phyloP scores from a whole-genome alignment of 139 green algal species.

The Tetradesmus obliquus region DNA sequence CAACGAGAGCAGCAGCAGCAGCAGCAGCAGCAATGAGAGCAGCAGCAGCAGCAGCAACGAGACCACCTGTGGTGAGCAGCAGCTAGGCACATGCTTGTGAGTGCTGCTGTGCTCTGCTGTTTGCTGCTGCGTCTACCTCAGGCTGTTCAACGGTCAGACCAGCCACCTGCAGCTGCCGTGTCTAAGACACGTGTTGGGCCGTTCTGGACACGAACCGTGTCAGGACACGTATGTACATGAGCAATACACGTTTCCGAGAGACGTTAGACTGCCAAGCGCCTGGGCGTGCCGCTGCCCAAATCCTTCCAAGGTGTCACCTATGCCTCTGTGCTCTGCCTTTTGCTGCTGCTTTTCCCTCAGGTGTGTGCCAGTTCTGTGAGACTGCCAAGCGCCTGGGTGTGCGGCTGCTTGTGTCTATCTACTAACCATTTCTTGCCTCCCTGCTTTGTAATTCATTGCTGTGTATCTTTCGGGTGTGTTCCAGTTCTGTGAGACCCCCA shows the following conservation, averaged over 20 bases:
- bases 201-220: constrained; percentile 45
- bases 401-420: constrained; percentile 74
- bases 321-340: neutral
- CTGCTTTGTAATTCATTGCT: no score
- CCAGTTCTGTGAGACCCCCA: constrained; percentile 54
- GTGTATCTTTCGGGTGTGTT: neutral
- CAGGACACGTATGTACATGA: no score
- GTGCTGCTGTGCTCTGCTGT: no score
- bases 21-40: neutral
- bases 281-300: constrained; percentile 74
- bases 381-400: constrained; percentile 71
- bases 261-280: constrained; percentile 63
- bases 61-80: neutral
- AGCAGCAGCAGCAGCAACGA: neutral
- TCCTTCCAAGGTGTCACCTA: constrained; percentile 71
- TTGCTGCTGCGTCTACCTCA: constrained; percentile 10
- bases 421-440: constrained; percentile 50
- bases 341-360: no score
- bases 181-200: constrained; percentile 55
- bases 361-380: constrained; percentile 32
- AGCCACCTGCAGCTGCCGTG: no score
- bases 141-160: neutral
- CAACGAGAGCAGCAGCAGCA: neutral
- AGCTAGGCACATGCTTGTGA: neutral
- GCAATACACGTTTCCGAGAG: no score